Base-by-base conservation (phyloP, 1,284 basidiomycete genomes). In the Malassezia vespertilionis region DNA sequence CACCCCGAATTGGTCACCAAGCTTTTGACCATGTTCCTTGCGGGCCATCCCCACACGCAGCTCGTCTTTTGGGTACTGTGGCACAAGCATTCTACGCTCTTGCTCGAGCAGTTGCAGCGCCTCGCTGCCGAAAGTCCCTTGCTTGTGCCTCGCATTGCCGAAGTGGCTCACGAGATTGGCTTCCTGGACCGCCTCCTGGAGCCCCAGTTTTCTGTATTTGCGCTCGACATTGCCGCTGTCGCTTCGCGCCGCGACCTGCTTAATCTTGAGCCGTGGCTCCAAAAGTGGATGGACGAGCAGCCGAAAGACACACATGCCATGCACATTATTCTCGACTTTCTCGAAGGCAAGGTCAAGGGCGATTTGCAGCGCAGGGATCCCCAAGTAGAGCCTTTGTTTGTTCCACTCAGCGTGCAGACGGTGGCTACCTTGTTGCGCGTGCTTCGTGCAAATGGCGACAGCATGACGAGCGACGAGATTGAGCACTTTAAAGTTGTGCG, bases 61-160 rank as follows among this genome's bases (percentile, higher is more conserved):
- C 79, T 97, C 18, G 90, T 96, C 47, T 96, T 97, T 75, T 86
- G 91, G 80, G 79, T 87, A 47, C 81, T 97, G 51, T 91, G 86
- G 83, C 84, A 90, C 64, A 84, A 85, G 39, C 81, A 90, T 61
- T 84, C 83, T 1, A 75, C 80, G 0, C 85, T 89, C 65, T 78
- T 96, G 39, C 82, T 87, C 7, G 80, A 82, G 46, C 84, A 86
- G 2, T 83, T 97, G 71, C 79, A 82, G 39, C 85, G 87, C 60
- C 90, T 89, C 67, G 96, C 96, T 72, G 78, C 82, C 40, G 88
- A 91, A 65, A 88, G 82, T 61, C 86, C 87, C 46, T 78, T 88
- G 60, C 95, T 96, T 67, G 84, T 97, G 47, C 88, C 85, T 20
- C 79, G 89, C 35, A 88, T 99, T 39, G 75, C 96, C 40, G 93